Base-by-base conservation (phyloP, 176 grass and related monocot species). In the Metroxylon sagu region DNA sequence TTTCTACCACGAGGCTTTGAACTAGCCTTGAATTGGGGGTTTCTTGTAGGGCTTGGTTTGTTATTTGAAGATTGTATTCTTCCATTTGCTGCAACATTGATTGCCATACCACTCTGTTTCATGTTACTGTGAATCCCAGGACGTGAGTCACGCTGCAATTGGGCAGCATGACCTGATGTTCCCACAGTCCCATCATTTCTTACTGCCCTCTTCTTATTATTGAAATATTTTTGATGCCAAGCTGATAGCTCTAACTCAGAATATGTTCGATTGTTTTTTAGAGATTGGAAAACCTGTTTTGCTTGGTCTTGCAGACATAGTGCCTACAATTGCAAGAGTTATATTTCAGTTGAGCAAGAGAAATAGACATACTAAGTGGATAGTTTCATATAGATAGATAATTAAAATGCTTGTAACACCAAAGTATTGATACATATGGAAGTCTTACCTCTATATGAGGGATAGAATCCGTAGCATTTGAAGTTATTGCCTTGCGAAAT, bases 401-500 rank as follows among this genome's bases (percentile, higher is more conserved):
- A 12, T 43, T 43, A 43, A 43, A 43, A 43, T 43, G 35, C 8
- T 43, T 43, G 35, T 23, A 23, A 12, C 35, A 43, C 35, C 12
- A 43, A 43, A 43, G 8, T 43, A 43, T 43, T 12, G 35, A 2
- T 43, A 43, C 35, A 43, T 43, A 43, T 43, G 1, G 12, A 7
- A 56, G 56, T n/a, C 48, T 30, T 16, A 89, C 86, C 77, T 82
- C 86, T 81, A 49, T 82, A 54, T 72, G 72, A 55, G 77, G 81
- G 26, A 85, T 55, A 53, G 86, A 81, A 53, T 85, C 74, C 64
- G 62, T 62, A 26, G 31, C 53, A 70, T 89, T 89, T 50, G 76
- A 78, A 14, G 81, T 61, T 59, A 89, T 82, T 68, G 81, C 86
- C 67, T 72, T 89, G 48, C 68, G 71, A 75, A 89, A 89, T 60